A percentile compares a stretch with the other conserved stretches of the same genome.
Evolutionary conservation across 306 rosid species (phyloP).

Genomic region (Coriaria nepalensis): DNA sequence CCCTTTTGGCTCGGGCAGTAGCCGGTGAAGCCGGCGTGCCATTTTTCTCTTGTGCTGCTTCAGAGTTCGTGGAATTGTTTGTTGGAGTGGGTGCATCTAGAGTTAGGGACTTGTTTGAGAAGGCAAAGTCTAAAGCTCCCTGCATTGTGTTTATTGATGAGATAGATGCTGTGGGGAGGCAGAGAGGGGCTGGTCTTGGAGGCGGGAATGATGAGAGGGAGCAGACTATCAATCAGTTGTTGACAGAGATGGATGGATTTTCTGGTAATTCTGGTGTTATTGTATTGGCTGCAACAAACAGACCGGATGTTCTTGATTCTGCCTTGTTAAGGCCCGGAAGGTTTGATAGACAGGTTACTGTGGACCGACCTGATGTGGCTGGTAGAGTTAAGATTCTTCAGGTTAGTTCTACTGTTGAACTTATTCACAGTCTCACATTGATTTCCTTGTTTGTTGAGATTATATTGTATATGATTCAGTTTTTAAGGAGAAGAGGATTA

Average conservation of each 20-base stretch:
- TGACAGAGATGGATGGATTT: slow-evolving; percentile 99
- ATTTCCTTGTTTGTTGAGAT: not conserved
- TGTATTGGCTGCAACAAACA: slow-evolving; percentile 91
- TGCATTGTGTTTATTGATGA: slow-evolving; percentile 99
- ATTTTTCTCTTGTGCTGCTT: slow-evolving; percentile 95
- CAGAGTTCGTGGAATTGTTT: slow-evolving; percentile 85
- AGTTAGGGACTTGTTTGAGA: slow-evolving; percentile 92
- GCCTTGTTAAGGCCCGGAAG: slow-evolving; percentile 89
- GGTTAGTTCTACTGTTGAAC: slow-evolving; percentile 39
- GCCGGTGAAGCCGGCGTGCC: slow-evolving; percentile 95
- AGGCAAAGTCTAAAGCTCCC: slow-evolving; percentile 93
- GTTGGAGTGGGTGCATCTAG: slow-evolving; percentile 97
- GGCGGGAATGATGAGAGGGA: slow-evolving; percentile 99
- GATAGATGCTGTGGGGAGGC: slow-evolving; percentile 94
- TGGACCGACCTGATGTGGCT: slow-evolving; percentile 95
- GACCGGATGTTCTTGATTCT: slow-evolving; percentile 90
- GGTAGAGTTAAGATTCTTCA: slow-evolving; percentile 95
- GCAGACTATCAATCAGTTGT: slow-evolving; percentile 91
- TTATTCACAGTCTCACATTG: not conserved
- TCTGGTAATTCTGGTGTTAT: slow-evolving; percentile 94
- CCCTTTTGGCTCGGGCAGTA: slow-evolving; percentile 83
- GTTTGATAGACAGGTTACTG: slow-evolving; percentile 93
- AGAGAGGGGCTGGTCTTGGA: slow-evolving; percentile 99
- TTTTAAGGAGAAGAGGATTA: not conserved
- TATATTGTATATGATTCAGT: not conserved